Conservation (phyloP, 192 early-diverging fungal genomes). For the Umbelopsis ramanniana region DNA sequence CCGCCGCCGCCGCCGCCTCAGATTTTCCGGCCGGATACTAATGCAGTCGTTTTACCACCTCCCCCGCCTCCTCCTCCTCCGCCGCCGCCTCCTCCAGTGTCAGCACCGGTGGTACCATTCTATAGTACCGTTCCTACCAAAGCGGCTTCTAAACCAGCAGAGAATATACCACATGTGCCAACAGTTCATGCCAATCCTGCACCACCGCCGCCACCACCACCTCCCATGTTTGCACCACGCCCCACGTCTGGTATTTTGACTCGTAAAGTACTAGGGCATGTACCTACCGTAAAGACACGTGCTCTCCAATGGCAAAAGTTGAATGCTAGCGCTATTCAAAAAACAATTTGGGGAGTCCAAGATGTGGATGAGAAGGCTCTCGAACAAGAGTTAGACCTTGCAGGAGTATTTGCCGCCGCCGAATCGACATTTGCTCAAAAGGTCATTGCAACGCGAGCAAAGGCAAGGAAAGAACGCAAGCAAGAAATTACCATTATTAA, state of each 20-base stretch:
- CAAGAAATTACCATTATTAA: conserved; percentile 77
- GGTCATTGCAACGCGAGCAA: conserved; percentile 25
- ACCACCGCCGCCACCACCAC: conserved; percentile 32
- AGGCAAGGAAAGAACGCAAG: conserved; percentile 51
- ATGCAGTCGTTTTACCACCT: not conserved
- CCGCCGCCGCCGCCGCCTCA: conserved; percentile 19
- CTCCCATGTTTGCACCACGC: conserved; percentile 33
- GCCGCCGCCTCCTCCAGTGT: conserved; percentile 29
- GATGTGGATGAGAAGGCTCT: conserved; percentile 21
- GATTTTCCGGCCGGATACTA: conserved; percentile 2
- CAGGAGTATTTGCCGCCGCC: conserved; percentile 36
- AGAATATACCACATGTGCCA: conserved; percentile 18
- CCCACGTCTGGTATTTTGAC: not conserved
- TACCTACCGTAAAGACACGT: conserved; percentile 33
- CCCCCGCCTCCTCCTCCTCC: conserved; percentile 31
- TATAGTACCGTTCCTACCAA: not conserved
- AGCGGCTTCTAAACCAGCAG: not conserved
- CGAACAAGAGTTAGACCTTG: conserved; percentile 26
- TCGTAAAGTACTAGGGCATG: conserved; percentile 31
- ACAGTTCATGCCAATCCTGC: conserved; percentile 10
- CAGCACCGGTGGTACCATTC: conserved; percentile 23
- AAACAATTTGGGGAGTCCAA: conserved; percentile 30
- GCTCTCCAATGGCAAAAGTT: conserved; percentile 43
- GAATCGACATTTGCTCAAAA: conserved; percentile 41
- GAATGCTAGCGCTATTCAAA: conserved; percentile 28